These are phyloP conservation scores for Tetracentron sinense DNA, from an alignment of 164 flowering plant genomes.

Conservation along the genomic window DNA sequence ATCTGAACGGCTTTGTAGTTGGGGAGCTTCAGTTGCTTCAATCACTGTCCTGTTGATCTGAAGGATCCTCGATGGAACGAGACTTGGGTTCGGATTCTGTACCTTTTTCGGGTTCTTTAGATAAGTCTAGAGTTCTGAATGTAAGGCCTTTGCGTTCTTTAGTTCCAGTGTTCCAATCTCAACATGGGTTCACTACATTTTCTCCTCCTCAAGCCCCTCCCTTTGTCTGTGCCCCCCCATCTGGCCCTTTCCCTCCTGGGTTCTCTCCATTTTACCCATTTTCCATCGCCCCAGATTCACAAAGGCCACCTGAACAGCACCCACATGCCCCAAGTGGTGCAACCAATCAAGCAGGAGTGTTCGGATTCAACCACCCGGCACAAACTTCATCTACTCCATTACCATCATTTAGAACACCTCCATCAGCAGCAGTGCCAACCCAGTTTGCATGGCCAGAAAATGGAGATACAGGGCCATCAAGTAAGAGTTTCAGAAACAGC, in stretches of 20 bases:
- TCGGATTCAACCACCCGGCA: conserved; percentile 12
- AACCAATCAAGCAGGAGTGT: conserved; percentile 12
- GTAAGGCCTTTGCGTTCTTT: conserved; percentile 69
- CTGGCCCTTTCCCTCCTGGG: conserved; percentile 61
- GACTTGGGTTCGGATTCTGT: conserved; percentile 24
- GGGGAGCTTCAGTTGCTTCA: neutral
- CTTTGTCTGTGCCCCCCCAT: conserved; percentile 44
- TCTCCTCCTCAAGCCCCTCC: conserved; percentile 38
- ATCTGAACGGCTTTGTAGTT: neutral
- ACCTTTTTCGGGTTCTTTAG: conserved; percentile 34
- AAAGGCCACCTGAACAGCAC: conserved; percentile 21
- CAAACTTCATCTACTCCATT: conserved; percentile 23
- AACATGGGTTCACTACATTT: conserved; percentile 25
- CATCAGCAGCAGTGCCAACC: conserved; percentile 6
- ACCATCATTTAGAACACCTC: conserved; percentile 26
- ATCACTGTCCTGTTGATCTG: neutral
- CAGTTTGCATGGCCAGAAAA: conserved; percentile 15
- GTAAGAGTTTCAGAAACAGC: conserved; percentile 8
- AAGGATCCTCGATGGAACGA: conserved; percentile 24
- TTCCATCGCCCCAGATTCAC: conserved; percentile 25
- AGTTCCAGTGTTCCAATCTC: conserved; percentile 57
- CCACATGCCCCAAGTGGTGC: conserved; percentile 17
- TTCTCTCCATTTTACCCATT: conserved; percentile 59
- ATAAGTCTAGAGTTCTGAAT: conserved; percentile 60
- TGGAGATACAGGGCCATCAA: conserved; percentile 23